Base-by-base conservation (phyloP, 2,329 filamentous ascomycete genomes). In the Pseudogymnoascus sp. region DNA sequence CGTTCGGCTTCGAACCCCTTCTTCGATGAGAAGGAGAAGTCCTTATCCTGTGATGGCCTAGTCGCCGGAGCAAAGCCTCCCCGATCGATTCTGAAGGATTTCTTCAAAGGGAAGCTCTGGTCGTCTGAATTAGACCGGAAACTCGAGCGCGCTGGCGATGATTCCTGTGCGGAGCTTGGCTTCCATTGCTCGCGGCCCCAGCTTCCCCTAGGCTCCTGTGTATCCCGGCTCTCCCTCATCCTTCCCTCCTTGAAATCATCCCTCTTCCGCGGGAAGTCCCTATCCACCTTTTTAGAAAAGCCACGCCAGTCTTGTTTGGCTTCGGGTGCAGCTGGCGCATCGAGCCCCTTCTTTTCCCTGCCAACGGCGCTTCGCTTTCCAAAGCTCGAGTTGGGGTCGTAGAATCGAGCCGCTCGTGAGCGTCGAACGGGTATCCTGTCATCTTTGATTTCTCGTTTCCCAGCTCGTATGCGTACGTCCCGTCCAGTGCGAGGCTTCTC, bases 341-440 rank as follows among this genome's bases (percentile, higher is more conserved):
- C 59, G 21, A 75, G 10, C 23, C 75, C 69, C 2, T 76, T 72
- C 56, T 74, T 71, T 31, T 82, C 70, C 68, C 81, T 75, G 62
- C 83, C 84, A 1, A 86, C 83, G 14, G 84, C 65, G 66, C 84
- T 86, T 53, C 74, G 78, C 73, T 83, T 83, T 16, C 83, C 84
- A 69, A 84, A 84, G 1, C 70, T 66, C 16, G 73, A 76, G 1
- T 78, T 73, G 0, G 80, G 78, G 64, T 85, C 78, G 59, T 80
- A 73, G 69, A 86, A 86, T 4, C 83, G 78, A 36, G 80, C 78
- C 56, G 76, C 74, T 46, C 83, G 77, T 5, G 82, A 64, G n/a
- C 60, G 78, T 69, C 78, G 76, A 3, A 76, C 74, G 59, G 76
- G 69, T 21, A 73, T 72, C 11, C 53, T 59, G 18, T 40, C 31